These are phyloP conservation scores for Thermomyces lanuginosus DNA, from an alignment of 2,329 filamentous ascomycete species.

Conservation along the genomic window DNA sequence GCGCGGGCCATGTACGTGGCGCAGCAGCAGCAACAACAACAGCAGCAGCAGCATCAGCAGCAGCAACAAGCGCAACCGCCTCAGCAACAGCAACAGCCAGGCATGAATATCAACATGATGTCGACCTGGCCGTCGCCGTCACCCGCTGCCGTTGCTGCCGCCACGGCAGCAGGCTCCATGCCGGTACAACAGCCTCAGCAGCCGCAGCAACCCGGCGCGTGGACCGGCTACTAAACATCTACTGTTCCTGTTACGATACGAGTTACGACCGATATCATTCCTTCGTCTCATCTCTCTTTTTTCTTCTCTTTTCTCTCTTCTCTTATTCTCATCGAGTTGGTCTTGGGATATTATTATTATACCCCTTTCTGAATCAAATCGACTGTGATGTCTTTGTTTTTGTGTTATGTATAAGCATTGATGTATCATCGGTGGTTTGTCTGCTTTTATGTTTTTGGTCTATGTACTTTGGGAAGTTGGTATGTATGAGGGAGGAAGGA, in stretches of 20 bases:
- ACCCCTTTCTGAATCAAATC: no score
- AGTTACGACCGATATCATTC: constrained; percentile 1
- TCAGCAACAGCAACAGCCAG: constrained; percentile 21
- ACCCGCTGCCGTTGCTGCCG: no score
- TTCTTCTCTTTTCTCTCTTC: constrained; percentile 5
- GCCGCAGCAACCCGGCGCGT: constrained; percentile 22
- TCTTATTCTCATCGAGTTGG: constrained; percentile 3
- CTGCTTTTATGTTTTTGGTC: no score
- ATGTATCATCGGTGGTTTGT: no score
- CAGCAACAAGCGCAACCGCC: constrained; percentile 20
- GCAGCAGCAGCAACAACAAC: constrained; percentile 19
- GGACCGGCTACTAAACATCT: constrained; percentile 23
- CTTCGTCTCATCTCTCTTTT: constrained; percentile 3
- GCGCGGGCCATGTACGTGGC: constrained; percentile 23
- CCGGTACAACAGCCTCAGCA: constrained; percentile 23
- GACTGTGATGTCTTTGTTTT: no score
- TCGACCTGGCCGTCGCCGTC: constrained; percentile 21
- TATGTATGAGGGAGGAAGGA: no score
- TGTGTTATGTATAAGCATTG: no score
- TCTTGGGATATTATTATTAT: no score
- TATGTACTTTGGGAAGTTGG: no score
- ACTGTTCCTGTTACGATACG: constrained; percentile 5
- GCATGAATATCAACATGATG: constrained; percentile 24
- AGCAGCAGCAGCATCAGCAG: constrained; percentile 19
- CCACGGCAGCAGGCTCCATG: constrained; percentile 20